A percentile compares a stretch with the other conserved stretches of the same genome.
These are phyloP conservation scores for Alternaria tenuissima DNA, from an alignment of 2,329 filamentous ascomycete genomes.

Conservation along the genomic window DNA sequence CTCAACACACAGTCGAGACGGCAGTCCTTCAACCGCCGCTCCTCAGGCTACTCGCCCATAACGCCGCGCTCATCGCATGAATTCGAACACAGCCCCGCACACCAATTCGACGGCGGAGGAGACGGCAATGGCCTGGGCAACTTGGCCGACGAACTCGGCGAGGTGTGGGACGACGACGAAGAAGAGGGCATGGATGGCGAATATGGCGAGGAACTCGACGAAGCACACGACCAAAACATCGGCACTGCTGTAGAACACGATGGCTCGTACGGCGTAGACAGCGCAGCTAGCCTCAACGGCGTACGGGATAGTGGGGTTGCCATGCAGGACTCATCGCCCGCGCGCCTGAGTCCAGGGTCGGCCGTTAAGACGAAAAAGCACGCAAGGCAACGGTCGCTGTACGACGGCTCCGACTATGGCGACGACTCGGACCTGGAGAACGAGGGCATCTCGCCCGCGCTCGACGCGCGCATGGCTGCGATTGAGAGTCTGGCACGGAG, in stretches of 20 bases:
- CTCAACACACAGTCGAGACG: slow-evolving; percentile 47
- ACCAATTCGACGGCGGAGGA: slow-evolving; percentile 49
- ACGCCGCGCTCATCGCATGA: slow-evolving; percentile 53
- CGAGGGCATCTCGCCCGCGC: slow-evolving; percentile 70
- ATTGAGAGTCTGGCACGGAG: slow-evolving; percentile 72
- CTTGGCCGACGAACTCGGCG: slow-evolving; percentile 81
- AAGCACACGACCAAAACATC: slow-evolving; percentile 37
- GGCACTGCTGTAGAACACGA: slow-evolving; percentile 48
- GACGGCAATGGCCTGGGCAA: slow-evolving; percentile 72
- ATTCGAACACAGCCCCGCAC: slow-evolving; percentile 51
- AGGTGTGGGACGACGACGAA: slow-evolving; percentile 72
- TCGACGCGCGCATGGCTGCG: slow-evolving; percentile 75
- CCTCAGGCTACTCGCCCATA: slow-evolving; percentile 57
- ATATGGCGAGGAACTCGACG: slow-evolving; percentile 45
- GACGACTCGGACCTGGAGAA: slow-evolving; percentile 74
- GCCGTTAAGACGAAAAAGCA: slow-evolving; percentile 44
- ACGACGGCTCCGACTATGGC: slow-evolving; percentile 78
- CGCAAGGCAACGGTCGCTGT: slow-evolving; percentile 60
- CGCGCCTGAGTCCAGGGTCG: slow-evolving; percentile 52
- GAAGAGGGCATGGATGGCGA: slow-evolving; percentile 62
- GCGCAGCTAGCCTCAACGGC: slow-evolving; percentile 36
- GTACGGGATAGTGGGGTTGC: slow-evolving; percentile 58
- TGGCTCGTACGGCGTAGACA: slow-evolving; percentile 36
- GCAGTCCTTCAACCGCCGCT: slow-evolving; percentile 51
- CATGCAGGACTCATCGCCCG: slow-evolving; percentile 51